A percentile compares a stretch with the other conserved stretches of the same genome.
These are phyloP conservation scores for Forsythia viridissima DNA, from an alignment of 257 asterid species.

Conservation along the genomic window DNA sequence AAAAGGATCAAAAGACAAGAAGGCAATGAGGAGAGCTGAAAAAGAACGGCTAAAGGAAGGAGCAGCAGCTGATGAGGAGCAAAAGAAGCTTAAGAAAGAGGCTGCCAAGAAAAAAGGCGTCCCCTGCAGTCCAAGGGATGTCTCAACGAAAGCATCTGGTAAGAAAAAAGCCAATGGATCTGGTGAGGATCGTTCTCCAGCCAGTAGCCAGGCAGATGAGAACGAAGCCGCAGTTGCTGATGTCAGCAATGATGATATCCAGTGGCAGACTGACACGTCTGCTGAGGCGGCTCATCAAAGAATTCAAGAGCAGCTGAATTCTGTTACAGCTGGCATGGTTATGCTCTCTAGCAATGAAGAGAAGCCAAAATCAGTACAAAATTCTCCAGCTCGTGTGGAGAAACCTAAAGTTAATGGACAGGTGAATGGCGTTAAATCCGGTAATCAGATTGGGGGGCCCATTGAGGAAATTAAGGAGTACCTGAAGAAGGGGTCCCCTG, in stretches of 20 bases:
- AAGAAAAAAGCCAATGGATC: slow-evolving; percentile 55
- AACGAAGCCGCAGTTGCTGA: slow-evolving; percentile 33
- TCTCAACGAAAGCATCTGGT: slow-evolving; percentile 31
- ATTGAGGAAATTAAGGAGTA: slow-evolving; percentile 46
- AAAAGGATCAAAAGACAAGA: slow-evolving; percentile 74
- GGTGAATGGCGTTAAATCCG: slow-evolving; percentile 18
- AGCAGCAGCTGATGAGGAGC: slow-evolving; percentile 78
- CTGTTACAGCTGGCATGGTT: slow-evolving; percentile 84
- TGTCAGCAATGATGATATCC: slow-evolving; percentile 60
- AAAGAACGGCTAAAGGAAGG: slow-evolving; percentile 85
- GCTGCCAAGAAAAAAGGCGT: slow-evolving; percentile 53
- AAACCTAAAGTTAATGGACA: slow-evolving; percentile 39
- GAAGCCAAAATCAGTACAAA: slow-evolving; percentile 42
- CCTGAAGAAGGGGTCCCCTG: slow-evolving; percentile 46
- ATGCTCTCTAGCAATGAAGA: slow-evolving; percentile 63
- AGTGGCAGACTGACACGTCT: slow-evolving; percentile 90
- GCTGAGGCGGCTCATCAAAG: slow-evolving; percentile 69
- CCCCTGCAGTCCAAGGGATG: not conserved
- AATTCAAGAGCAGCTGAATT: slow-evolving; percentile 68
- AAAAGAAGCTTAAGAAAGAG: slow-evolving; percentile 64
- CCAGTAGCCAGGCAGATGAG: slow-evolving; percentile 56
- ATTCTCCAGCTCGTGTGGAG: slow-evolving; percentile 37
- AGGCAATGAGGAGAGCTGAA: slow-evolving; percentile 83
- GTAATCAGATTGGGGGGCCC: slow-evolving; percentile 25
- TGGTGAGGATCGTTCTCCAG: slow-evolving; percentile 67